A percentile compares a stretch with the other conserved stretches of the same genome.
Evolutionary conservation across 2,329 filamentous ascomycete species (phyloP).

Genomic region (Clarireedia paspali): DNA sequence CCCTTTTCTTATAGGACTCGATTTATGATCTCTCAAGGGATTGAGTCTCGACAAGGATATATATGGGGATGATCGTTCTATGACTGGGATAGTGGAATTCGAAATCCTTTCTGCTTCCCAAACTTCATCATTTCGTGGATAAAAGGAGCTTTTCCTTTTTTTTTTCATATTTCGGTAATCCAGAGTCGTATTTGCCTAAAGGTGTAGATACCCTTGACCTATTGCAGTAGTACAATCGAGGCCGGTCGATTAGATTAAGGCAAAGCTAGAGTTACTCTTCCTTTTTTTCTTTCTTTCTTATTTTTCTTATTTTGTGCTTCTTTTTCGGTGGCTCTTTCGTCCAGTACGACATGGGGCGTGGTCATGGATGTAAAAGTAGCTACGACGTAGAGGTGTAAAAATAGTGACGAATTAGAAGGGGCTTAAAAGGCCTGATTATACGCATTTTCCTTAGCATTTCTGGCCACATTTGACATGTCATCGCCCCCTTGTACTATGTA

Average conservation of each 20-base stretch:
- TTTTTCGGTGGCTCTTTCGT: no score
- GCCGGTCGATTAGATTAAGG: background rate
- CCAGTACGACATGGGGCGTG: no score
- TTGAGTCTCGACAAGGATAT: background rate
- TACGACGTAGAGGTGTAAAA: background rate
- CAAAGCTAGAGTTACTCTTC: background rate
- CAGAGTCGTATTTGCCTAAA: background rate
- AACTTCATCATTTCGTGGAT: background rate
- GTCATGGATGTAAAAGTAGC: no score
- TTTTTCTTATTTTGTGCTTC: no score
- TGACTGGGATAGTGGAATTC: slow-evolving; percentile 1
- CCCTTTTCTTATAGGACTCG: background rate
- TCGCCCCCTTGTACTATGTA: background rate
- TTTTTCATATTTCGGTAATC: background rate
- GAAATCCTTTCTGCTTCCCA: background rate
- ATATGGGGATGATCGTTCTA: slow-evolving; percentile 8
- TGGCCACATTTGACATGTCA: background rate
- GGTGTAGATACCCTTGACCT: no score
- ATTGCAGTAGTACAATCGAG: background rate
- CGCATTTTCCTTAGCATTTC: no score
- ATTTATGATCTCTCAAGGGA: slow-evolving; percentile 1
- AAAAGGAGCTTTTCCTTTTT: background rate
- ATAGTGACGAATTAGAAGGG: slow-evolving; percentile 6
- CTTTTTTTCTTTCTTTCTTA: no score
- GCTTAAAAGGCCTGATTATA: background rate